phyloP scores from a whole-genome alignment of 2,329 filamentous ascomycete species.

The Sporothrix pallida region DNA sequence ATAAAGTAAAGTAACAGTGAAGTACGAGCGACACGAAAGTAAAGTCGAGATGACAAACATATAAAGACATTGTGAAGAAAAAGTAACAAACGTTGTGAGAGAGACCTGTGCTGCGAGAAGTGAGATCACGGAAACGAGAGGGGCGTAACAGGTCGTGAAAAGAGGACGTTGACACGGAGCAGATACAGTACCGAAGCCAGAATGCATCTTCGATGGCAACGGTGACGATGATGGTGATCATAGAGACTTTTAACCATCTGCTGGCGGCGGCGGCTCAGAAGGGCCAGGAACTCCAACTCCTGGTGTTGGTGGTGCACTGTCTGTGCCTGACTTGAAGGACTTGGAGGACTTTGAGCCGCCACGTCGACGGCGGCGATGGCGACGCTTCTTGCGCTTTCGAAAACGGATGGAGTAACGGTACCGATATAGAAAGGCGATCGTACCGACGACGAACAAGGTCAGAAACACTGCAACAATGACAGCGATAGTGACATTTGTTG shows the following conservation, averaged over 20 bases:
- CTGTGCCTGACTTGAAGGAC: slow-evolving; percentile 26
- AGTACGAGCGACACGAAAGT: no score
- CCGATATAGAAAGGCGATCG: slow-evolving; percentile 28
- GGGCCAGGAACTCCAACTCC: slow-evolving; percentile 9
- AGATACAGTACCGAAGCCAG: no score
- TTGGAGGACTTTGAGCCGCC: slow-evolving; percentile 32
- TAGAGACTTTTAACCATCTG: neutral
- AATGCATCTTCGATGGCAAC: neutral
- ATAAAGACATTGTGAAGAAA: no score
- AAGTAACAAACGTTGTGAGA: no score
- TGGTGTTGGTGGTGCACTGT: slow-evolving; percentile 33
- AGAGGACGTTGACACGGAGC: no score
- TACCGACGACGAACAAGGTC: slow-evolving; percentile 29
- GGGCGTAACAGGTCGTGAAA: no score
- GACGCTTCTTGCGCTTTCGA: slow-evolving; percentile 3
- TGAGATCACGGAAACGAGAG: no score
- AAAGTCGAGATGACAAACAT: no score
- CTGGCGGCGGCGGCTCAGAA: slow-evolving; percentile 12
- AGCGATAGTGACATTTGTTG: slow-evolving; percentile 36
- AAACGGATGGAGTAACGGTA: slow-evolving; percentile 33
- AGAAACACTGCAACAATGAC: slow-evolving; percentile 34
- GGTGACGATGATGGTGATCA: neutral
- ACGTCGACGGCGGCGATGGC: slow-evolving; percentile 15
- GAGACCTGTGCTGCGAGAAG: no score
- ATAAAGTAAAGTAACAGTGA: neutral